Conservation (phyloP, 108 stramenopile genomes). For the Cyclotella choctawhatcheeana region DNA sequence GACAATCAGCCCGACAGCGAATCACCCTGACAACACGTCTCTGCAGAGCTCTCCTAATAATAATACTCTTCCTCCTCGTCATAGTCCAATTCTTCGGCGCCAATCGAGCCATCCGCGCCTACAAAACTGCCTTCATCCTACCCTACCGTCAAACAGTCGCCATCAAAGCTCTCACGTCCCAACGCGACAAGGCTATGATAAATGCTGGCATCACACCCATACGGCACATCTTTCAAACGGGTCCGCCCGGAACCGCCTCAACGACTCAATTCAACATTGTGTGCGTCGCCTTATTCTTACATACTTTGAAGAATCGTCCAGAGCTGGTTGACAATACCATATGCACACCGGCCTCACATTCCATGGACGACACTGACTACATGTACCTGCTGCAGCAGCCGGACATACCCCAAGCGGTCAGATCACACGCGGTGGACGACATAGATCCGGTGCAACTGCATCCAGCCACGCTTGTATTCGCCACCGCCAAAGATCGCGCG, state of each 20-base stretch:
- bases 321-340: background rate
- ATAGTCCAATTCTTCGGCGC: too few species aligned
- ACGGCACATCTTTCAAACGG: background rate
- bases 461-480: background rate
- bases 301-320: background rate
- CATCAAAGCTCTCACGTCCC: too few species aligned
- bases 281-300: slow-evolving; percentile 13
- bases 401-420: background rate
- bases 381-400: background rate
- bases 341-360: background rate
- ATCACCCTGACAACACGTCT: too few species aligned
- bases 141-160: too few species aligned
- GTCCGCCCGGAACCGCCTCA: background rate
- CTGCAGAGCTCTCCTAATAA: too few species aligned
- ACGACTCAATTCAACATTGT: slow-evolving; percentile 15
- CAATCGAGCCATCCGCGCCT: too few species aligned
- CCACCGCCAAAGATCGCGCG: background rate
- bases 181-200: too few species aligned
- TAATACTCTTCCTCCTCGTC: too few species aligned
- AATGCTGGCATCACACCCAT: background rate
- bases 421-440: background rate
- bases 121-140: too few species aligned
- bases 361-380: background rate
- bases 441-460: background rate
- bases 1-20: too few species aligned